A percentile compares a stretch with the other conserved stretches of the same genome.
Evolutionary conservation across 2,329 filamentous ascomycete species (phyloP).

Genomic region (Xylariaceae sp.): DNA sequence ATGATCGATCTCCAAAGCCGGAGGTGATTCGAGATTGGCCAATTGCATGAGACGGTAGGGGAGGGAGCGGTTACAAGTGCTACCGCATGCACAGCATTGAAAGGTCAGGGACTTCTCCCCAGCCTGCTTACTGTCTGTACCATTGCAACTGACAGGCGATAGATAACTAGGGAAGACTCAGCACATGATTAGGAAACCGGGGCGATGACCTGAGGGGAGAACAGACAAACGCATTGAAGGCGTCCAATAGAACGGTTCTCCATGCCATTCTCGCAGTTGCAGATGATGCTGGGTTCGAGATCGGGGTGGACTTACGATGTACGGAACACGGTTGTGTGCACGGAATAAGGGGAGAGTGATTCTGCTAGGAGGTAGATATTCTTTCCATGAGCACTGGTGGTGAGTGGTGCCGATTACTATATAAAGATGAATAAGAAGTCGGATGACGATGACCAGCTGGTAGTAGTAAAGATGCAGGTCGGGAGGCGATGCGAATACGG

Average conservation of each 20-base stretch:
- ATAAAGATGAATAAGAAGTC: background rate
- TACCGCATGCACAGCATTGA: constrained; percentile 1
- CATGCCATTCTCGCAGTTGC: background rate
- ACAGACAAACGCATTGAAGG: background rate
- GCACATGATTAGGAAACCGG: background rate
- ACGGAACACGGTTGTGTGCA: background rate
- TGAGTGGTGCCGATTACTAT: background rate
- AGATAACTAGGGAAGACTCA: background rate
- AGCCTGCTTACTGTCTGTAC: background rate
- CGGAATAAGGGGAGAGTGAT: background rate
- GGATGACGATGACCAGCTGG: background rate
- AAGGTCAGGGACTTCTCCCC: background rate
- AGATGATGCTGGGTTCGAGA: background rate
- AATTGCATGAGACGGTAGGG: constrained; percentile 20
- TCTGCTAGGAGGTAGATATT: background rate
- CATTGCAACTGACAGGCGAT: background rate
- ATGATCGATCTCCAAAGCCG: background rate
- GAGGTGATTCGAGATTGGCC: constrained; percentile 22
- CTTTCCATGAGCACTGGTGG: background rate
- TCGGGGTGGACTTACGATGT: background rate
- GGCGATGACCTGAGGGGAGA: background rate
- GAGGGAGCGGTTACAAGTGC: constrained; percentile 22
- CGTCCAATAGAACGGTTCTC: background rate
- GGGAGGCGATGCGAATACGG: background rate
- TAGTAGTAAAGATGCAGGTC: background rate